These are phyloP conservation scores for Sarcodon aspratus DNA, from an alignment of 768 basidiomycete species.

Conservation along the genomic window DNA sequence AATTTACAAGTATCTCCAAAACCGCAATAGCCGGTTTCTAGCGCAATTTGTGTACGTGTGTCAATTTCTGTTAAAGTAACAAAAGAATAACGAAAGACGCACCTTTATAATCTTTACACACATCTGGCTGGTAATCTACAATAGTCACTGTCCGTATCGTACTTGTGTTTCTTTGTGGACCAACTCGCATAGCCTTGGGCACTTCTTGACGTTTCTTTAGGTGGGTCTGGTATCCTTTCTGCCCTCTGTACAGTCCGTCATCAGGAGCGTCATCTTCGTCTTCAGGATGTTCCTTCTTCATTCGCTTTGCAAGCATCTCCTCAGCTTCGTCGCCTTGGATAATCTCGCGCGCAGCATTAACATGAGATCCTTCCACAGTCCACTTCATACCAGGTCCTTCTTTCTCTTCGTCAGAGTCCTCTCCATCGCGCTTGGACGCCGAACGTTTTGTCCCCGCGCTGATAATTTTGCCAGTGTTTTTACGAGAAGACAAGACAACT, in stretches of 20 bases:
- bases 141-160: slow-evolving; percentile 94
- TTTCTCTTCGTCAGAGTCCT: slow-evolving; percentile 37
- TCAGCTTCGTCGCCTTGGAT: slow-evolving; percentile 76
- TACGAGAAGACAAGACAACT: slow-evolving; percentile 72
- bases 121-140: slow-evolving; percentile 96
- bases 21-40: slow-evolving; percentile 98
- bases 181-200: slow-evolving; percentile 81
- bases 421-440: slow-evolving; percentile 33
- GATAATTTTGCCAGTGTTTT: slow-evolving; percentile 55
- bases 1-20: slow-evolving; percentile 99
- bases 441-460: slow-evolving; percentile 68
- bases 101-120: slow-evolving; percentile 99
- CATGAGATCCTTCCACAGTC: slow-evolving; percentile 68
- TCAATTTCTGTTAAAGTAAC: slow-evolving; percentile 1
- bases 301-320: slow-evolving; percentile 62
- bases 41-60: background rate
- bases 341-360: slow-evolving; percentile 62
- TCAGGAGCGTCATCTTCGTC: slow-evolving; percentile 53
- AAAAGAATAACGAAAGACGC: slow-evolving; percentile 17
- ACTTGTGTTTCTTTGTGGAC: slow-evolving; percentile 60
- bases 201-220: slow-evolving; percentile 75
- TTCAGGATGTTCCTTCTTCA: slow-evolving; percentile 41
- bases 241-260: slow-evolving; percentile 82
- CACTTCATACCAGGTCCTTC: slow-evolving; percentile 61
- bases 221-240: slow-evolving; percentile 70